Base-by-base conservation (phyloP, 495 filamentous ascomycete species). In the Xylaria scruposa region DNA sequence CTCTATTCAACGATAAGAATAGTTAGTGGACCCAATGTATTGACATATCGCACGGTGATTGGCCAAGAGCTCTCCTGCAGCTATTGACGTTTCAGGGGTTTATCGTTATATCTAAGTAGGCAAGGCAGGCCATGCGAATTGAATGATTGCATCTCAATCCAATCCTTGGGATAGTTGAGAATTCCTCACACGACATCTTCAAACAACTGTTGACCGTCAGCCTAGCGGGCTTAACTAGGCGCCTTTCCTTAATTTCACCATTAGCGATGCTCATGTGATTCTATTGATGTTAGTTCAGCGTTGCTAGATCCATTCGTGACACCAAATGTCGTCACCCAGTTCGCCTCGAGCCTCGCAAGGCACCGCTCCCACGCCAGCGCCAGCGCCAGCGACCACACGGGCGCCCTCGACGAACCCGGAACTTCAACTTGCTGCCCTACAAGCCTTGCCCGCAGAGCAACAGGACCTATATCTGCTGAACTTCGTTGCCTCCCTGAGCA, bases 391-490 rank as follows among this genome's bases (percentile, higher is more conserved):
- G 71, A 78, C 60, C 67, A 72, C 73, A 44, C 75, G 72, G 47
- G 79, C 81, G 44, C 75, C 77, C 56, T 77, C 82, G 4, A 81
- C 81, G 62, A 82, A 84, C 73, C 86, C 85, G 56, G 89, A 96
- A 84, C 91, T 99, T 78, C 94, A 99, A 78, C 80, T 97, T 74
- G 80, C 89, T 64, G 97, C 96, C 82, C 90, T 99, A 62, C 91
- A 97, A 81, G 88, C 92, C 60, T 90, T 98, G 67, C 92, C 95
- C 69, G 92, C 94, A 40, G 96, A 98, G 84, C 95, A 99, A 78
- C 97, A 98, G 81, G 94, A 97, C 75, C 89, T 98, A 26, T 95
- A 94, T 79, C 88, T 99, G 70, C 85, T 98, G 65, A 97, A 91
- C 53, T 98, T 97, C 79, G 91, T 94, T 38, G 91, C 93, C 38